phyloP scores from a whole-genome alignment of 768 basidiomycete genomes.

The Mrakia blollopis region DNA sequence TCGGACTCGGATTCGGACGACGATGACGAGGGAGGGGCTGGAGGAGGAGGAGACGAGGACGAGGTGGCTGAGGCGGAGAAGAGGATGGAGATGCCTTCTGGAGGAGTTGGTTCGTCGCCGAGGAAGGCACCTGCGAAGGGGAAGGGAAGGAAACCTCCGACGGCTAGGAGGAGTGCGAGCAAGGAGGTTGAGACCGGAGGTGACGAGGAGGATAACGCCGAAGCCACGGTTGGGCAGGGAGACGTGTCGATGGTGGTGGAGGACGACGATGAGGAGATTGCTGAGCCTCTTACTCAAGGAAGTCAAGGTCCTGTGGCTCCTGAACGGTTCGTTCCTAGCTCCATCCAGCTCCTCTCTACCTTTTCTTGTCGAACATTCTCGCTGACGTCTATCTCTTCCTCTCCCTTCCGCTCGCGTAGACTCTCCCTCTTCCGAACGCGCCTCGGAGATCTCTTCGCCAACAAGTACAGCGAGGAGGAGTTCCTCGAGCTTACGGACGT shows the following conservation, averaged over 20 bases:
- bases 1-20: conserved; percentile 41
- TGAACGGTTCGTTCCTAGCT: conserved; percentile 52
- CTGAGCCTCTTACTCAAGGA: background rate
- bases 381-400: conserved; percentile 24
- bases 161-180: conserved; percentile 9
- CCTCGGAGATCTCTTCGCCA: conserved; percentile 66
- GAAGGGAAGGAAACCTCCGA: background rate
- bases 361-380: background rate
- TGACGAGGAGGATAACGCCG: background rate
- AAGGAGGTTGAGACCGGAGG: conserved; percentile 3
- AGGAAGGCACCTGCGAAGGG: background rate
- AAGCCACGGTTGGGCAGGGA: background rate
- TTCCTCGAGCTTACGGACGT: conserved; percentile 66
- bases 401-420: conserved; percentile 48
- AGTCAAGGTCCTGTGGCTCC: conserved; percentile 44
- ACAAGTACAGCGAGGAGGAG: conserved; percentile 64
- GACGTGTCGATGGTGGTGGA: background rate
- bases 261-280: conserved; percentile 24
- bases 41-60: conserved; percentile 47
- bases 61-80: conserved; percentile 41
- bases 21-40: conserved; percentile 49
- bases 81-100: conserved; percentile 30
- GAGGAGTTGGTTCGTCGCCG: background rate
- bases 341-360: background rate
- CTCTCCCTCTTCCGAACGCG: conserved; percentile 73